Evolutionary conservation across 2,329 filamentous ascomycete genomes (phyloP), one percentile per base, ranked within the genome.

Genomic region (Aureobasidium melanogenum): DNA sequence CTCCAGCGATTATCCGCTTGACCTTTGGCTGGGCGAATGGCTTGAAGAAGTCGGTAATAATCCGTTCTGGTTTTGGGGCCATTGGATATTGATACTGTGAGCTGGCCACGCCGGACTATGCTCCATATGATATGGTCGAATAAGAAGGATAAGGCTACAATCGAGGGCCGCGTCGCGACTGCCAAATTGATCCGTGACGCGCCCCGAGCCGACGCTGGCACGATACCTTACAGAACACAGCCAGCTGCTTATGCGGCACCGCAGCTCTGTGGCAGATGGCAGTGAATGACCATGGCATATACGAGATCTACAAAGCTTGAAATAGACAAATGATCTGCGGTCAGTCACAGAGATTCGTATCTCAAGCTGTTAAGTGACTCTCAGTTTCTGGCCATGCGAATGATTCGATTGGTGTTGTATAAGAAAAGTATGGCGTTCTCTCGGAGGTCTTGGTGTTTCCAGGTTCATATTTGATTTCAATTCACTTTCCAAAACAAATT

Each of bases 1-100:
- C 56, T 22, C 22, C 17, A 24, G 22, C 15, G 19, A 24, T 24
- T 24, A 41, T 48, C 9, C 22, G 39, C n/a, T 68, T 69, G 28
- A 36, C 63, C 47, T 65, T 67, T 5, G 68, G 69, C 5, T 70
- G 65, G 30, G 67, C 60, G 55, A 73, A 75, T 2, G 74, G 73
- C 50, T 73, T 75, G 68, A 82, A 82, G 65, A 78, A 82, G 58
- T 77, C 75, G 10, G 71, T 73, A 34, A 81, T 77, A 28, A 7
- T 38, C 10, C 54, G 39, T 8, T 57, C 15, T 24, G 39, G 24
- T 15, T 38, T 57, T 15, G 30, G 22, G 15, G 54, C 54, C 54
- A 57, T 57, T 28, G 3, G 41, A 22, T 47, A 57, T 38, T 2
- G 14, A 57, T 47, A 47, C 41, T 56, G n/a, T 39, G 15, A 44